Evolutionary conservation across 108 stramenopile genomes (phyloP), one percentile per base, ranked within the genome.

Genomic region (Stephanodiscus triporus): DNA sequence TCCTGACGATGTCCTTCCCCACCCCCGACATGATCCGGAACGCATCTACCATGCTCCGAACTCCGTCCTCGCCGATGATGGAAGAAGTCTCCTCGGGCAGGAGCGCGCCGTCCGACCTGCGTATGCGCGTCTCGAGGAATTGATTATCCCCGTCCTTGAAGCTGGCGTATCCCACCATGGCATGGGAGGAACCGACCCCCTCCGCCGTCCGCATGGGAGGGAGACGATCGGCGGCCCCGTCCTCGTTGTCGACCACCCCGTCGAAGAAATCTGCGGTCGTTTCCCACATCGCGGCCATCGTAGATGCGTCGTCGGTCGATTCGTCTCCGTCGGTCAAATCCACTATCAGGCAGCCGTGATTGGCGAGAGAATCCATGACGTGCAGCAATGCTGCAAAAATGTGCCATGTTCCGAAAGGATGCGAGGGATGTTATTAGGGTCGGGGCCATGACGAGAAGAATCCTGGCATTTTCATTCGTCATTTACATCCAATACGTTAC

Each of bases 301-400:
- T 61, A 45, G 76, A 38, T n/a, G 91, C 86, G 63, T 72, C 68
- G 14, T 87, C 74, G 38, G 77, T 72, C 2, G 45, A 72, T 59
- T 57, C 49, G 32, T 88, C 89, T 36, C 83, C 88, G 53, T 94
- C 88, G 9, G 89, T 86, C 70, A 95, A 55, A 77, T 95, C 94
- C 8, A 95, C 91, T 11, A 95, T 75, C 37, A 95, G 58, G 16
- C 87, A 88, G 19, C 91, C 91, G 61, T 95, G 94, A 47, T 88
- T 74, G 22, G 89, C 90, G 16, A 95, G 66, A 22, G 91, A 84
- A 86, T 95, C 87, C 94, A 95, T 95, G 10, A 95, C 93, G 76
- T 95, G 93, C 71, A 89, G 68, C 48, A 89, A 38, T 10, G 86
- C 82, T 80, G 45, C 37, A n/a, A n/a, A n/a, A n/a, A n/a, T n/a